phyloP scores from a whole-genome alignment of 2,329 filamentous ascomycete genomes.

The Orbilia quercus region DNA sequence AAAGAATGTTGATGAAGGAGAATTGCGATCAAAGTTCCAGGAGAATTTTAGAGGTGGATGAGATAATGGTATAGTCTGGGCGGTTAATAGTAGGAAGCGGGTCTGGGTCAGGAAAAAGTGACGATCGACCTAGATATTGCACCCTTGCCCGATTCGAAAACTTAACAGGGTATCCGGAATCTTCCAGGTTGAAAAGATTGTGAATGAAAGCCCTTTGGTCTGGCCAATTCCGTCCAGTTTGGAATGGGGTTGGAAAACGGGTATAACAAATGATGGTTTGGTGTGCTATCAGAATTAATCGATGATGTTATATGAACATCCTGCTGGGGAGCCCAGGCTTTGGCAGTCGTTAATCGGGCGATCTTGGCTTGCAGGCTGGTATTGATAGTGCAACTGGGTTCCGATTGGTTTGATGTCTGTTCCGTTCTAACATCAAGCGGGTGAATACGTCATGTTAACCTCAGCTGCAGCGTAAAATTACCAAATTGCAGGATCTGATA shows the following conservation, averaged over 20 bases:
- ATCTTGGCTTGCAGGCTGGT: slow-evolving; percentile 6
- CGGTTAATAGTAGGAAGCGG: slow-evolving; percentile 11
- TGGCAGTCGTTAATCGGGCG: slow-evolving; percentile 33
- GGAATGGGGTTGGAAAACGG: slow-evolving; percentile 4
- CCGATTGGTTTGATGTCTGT: too few species aligned
- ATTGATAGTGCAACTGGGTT: not conserved
- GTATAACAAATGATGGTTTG: not conserved
- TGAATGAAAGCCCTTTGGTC: not conserved
- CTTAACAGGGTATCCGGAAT: slow-evolving; percentile 4
- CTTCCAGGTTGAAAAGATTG: not conserved
- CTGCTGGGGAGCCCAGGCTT: not conserved
- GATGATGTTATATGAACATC: slow-evolving; percentile 46
- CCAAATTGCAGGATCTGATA: too few species aligned
- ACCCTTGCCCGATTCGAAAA: not conserved
- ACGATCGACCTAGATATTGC: slow-evolving; percentile 1
- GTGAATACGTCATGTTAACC: too few species aligned
- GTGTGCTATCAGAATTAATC: slow-evolving; percentile 4
- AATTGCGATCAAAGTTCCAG: not conserved
- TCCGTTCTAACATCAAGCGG: too few species aligned
- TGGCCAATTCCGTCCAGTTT: slow-evolving; percentile 10
- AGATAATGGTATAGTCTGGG: slow-evolving; percentile 8
- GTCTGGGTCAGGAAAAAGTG: slow-evolving; percentile 18
- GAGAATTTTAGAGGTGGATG: not conserved
- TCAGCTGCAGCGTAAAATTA: too few species aligned
- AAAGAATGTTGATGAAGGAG: not conserved